These are phyloP conservation scores for Ganoderma leucocontextum DNA, from an alignment of 1,284 basidiomycete species.

Conservation along the genomic window DNA sequence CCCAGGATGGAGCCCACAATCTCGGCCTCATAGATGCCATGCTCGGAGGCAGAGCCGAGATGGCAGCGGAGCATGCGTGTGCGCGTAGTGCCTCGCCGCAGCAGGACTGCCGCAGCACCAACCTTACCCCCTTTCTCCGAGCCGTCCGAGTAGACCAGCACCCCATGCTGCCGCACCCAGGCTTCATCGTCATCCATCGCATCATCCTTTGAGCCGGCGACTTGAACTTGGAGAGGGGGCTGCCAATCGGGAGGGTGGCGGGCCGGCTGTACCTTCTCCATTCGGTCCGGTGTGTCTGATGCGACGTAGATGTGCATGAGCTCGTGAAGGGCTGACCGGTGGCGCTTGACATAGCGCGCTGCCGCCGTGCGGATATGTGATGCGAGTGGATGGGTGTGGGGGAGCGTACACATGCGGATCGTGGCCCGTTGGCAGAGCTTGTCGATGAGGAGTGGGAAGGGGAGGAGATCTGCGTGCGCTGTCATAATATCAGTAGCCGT, in stretches of 20 bases:
- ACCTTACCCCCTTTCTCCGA: conserved; percentile 24
- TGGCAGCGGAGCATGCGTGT: not conserved
- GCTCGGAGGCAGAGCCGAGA: not conserved
- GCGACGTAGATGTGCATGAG: not conserved
- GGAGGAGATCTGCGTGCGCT: conserved; percentile 44
- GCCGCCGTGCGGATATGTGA: not conserved
- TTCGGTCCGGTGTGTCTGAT: not conserved
- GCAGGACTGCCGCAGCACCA: conserved; percentile 8
- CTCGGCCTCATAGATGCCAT: conserved; percentile 1
- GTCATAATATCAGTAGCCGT: conserved; percentile 45
- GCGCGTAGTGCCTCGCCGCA: not conserved
- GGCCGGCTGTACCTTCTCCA: conserved; percentile 30
- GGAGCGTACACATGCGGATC: conserved; percentile 43
- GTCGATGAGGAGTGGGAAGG: conserved; percentile 40
- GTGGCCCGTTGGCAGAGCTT: conserved; percentile 40
- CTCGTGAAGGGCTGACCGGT: not conserved
- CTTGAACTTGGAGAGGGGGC: not conserved
- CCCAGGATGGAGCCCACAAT: not conserved
- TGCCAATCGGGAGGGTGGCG: conserved; percentile 21
- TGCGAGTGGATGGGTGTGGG: conserved; percentile 43
- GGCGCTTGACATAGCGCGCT: not conserved
- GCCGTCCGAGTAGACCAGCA: conserved; percentile 32
- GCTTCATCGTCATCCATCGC: not conserved
- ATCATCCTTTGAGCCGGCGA: conserved; percentile 8
- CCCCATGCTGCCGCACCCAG: not conserved